phyloP scores from a whole-genome alignment of 768 basidiomycete species.

The Hericium coralloides region DNA sequence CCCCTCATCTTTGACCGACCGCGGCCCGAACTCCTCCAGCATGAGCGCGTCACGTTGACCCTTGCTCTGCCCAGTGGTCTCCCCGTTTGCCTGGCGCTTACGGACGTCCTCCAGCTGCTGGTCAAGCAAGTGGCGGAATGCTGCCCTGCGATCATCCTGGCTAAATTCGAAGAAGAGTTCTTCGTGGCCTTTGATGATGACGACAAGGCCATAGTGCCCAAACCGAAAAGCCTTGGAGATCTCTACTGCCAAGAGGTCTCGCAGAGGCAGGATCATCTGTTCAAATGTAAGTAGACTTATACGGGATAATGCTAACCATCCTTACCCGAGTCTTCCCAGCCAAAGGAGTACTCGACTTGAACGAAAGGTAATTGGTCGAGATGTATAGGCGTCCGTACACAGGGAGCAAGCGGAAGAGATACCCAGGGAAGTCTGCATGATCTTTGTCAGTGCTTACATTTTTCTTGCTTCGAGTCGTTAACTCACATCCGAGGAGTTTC shows the following conservation, averaged over 20 bases:
- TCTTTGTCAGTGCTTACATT: slow-evolving; percentile 4
- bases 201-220: slow-evolving; percentile 80
- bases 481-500: slow-evolving; percentile 78
- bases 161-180: slow-evolving; percentile 96
- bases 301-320: too few species aligned
- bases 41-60: slow-evolving; percentile 68
- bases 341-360: slow-evolving; percentile 80
- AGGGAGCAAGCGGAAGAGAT: slow-evolving; percentile 84
- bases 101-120: slow-evolving; percentile 71
- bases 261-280: slow-evolving; percentile 92
- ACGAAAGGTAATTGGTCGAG: slow-evolving; percentile 90
- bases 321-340: slow-evolving; percentile 75
- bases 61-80: slow-evolving; percentile 32
- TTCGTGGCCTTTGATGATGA: slow-evolving; percentile 93
- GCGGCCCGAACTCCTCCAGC: slow-evolving; percentile 75
- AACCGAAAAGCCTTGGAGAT: slow-evolving; percentile 83
- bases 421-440: slow-evolving; percentile 76
- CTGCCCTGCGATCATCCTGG: slow-evolving; percentile 69
- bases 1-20: slow-evolving; percentile 27
- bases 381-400: slow-evolving; percentile 83
- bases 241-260: slow-evolving; percentile 79
- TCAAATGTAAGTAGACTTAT: neutral
- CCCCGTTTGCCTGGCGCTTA: slow-evolving; percentile 36
- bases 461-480: neutral
- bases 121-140: slow-evolving; percentile 68